These are phyloP conservation scores for Aspergillus carbonarius DNA, from an alignment of 2,329 filamentous ascomycete genomes.

Conservation along the genomic window DNA sequence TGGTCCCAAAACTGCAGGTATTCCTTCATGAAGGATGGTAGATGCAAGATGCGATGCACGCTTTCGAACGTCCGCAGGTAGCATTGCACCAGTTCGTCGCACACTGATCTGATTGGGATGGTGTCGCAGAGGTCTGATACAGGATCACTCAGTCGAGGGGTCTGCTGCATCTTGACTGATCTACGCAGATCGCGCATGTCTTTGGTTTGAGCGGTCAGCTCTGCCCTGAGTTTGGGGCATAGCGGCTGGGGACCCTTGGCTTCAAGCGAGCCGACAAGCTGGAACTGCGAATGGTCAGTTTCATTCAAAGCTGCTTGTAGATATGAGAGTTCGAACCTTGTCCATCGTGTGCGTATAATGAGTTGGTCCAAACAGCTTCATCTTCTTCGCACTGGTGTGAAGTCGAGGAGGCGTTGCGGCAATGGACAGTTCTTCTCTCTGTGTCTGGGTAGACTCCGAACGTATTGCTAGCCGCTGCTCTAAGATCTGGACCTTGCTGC, in stretches of 20 bases:
- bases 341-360: constrained; percentile 16
- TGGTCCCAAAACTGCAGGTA: constrained; percentile 31
- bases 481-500: constrained; percentile 1
- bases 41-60: constrained; percentile 34
- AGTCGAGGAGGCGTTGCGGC: constrained; percentile 6
- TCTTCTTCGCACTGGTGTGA: constrained; percentile 10
- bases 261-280: constrained; percentile 4
- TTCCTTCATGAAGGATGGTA: constrained; percentile 34
- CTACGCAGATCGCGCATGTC: constrained; percentile 21
- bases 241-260: constrained; percentile 10
- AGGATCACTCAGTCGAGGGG: constrained; percentile 18
- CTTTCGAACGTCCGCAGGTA: constrained; percentile 32
- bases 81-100: constrained; percentile 24
- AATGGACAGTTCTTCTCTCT: neutral
- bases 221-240: constrained; percentile 13
- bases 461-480: constrained; percentile 7
- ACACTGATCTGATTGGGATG: constrained; percentile 18
- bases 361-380: constrained; percentile 15
- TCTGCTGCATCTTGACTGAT: constrained; percentile 21
- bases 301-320: neutral
- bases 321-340: constrained; percentile 2
- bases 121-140: constrained; percentile 20
- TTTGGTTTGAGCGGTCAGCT: constrained; percentile 12
- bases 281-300: constrained; percentile 11
- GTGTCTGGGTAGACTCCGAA: neutral